Evolutionary conservation across 371 early-diverging fungal species (phyloP).

Genomic region (Mucor piriformis): DNA sequence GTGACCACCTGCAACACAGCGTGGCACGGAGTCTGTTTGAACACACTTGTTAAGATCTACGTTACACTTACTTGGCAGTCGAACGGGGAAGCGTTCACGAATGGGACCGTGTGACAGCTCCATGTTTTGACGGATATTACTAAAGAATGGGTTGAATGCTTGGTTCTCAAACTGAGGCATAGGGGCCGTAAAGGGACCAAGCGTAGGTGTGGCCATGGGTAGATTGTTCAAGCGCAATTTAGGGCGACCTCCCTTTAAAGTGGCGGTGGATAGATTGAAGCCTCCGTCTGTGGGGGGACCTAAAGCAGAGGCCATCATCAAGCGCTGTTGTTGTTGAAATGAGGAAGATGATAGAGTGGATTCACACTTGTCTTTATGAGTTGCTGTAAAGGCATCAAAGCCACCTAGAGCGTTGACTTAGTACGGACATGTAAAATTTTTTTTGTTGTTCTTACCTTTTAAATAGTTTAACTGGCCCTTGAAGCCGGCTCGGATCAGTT

Average conservation of each 20-base stretch:
- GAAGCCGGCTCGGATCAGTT: constrained; percentile 36
- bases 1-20: constrained; percentile 28
- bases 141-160: constrained; percentile 45
- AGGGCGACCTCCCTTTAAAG: constrained; percentile 28
- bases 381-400: constrained; percentile 37
- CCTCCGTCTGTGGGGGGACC: constrained; percentile 25
- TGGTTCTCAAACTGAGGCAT: constrained; percentile 47
- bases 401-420: constrained; percentile 52
- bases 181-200: constrained; percentile 46
- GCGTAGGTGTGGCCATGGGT: constrained; percentile 24
- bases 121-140: constrained; percentile 47
- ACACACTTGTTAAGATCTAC: constrained; percentile 18
- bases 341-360: neutral
- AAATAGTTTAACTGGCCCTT: constrained; percentile 52
- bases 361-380: constrained; percentile 37
- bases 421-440: neutral
- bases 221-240: constrained; percentile 31
- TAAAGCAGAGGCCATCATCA: neutral
- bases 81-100: constrained; percentile 41
- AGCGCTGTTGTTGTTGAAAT: neutral
- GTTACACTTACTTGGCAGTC: constrained; percentile 34
- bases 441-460: constrained; percentile 39
- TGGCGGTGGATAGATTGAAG: constrained; percentile 8
- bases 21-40: constrained; percentile 13
- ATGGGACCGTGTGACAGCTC: constrained; percentile 41